phyloP scores from a whole-genome alignment of 1,284 basidiomycete genomes.

The Sporisorium graminicola region DNA sequence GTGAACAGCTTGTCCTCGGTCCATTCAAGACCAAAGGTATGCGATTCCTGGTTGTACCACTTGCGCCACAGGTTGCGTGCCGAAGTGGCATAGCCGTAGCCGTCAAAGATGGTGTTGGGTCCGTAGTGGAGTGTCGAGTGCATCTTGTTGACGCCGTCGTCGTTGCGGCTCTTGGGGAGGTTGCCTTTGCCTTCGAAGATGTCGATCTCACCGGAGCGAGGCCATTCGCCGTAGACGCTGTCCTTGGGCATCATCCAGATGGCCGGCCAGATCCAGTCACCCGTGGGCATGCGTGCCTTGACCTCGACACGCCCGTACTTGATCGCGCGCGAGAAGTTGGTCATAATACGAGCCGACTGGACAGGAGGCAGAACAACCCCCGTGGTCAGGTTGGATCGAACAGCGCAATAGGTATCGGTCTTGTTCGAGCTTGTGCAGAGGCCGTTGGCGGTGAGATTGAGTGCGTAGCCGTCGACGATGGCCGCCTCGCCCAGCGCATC shows the following conservation, averaged over 20 bases:
- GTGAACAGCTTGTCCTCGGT: conserved; percentile 78
- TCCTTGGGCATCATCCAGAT: conserved; percentile 86
- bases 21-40: conserved; percentile 86
- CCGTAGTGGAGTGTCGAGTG: conserved; percentile 87
- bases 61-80: conserved; percentile 77
- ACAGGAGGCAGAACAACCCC: conserved; percentile 80
- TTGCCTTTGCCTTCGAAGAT: conserved; percentile 77
- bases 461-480: conserved; percentile 79
- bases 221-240: conserved; percentile 82
- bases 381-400: conserved; percentile 70
- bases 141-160: conserved; percentile 75
- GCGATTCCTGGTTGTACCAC: conserved; percentile 79
- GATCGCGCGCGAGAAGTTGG: conserved; percentile 76
- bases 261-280: conserved; percentile 82
- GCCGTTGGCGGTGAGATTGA: conserved; percentile 81
- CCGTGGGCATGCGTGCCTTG: conserved; percentile 79
- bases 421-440: conserved; percentile 77
- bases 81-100: conserved; percentile 80
- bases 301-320: conserved; percentile 86
- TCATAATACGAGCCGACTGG: conserved; percentile 83
- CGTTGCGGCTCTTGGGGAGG: conserved; percentile 76
- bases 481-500: conserved; percentile 77
- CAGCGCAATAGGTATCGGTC: conserved; percentile 72
- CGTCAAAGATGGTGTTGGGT: conserved; percentile 73
- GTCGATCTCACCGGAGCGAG: conserved; percentile 81